Evolutionary conservation across 345 rosid species (phyloP), one percentile per base, ranked within the genome.

Genomic region (Gossypium thurberi): DNA sequence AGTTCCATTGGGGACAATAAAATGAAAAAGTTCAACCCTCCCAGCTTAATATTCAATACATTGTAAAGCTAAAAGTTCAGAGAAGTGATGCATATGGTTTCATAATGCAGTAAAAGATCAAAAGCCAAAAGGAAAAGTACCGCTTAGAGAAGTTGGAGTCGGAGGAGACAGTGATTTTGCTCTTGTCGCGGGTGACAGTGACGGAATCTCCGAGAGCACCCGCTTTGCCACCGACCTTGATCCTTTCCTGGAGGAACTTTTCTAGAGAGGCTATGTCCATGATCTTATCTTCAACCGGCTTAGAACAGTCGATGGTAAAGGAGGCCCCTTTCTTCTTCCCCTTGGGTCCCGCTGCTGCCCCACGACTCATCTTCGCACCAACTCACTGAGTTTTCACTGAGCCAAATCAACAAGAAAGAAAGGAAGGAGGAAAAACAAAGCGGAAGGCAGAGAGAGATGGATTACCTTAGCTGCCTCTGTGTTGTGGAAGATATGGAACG

Each of bases 161-260:
- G 3, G 93, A 84, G 33, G 88, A 82, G 73, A 91, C 89, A 8
- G 76, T 85, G 66, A 88, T 87, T 77, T 81, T 88, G 74, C 75
- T 81, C 77, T 85, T 85, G 7, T 86, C 90, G 15, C 87, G 79
- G 6, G 82, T 48, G 65, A 91, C 81, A 2, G 87, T 70, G 65
- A 91, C 77, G 17, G 87, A 62, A 26, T 89, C 92, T 0, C 92
- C 94, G 3, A 91, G 92, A 72, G 90, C 89, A 18, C 97, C 94
- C 0, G 97, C 85, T 73, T 91, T 91, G 74, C 95, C 97, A 10
- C 92, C 91, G 71, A 89, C 95, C 86, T 90, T 91, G 83, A 90
- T 91, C 28, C 90, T 78, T 75, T 90, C 93, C 80, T 88, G 95
- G 70, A 91, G 92, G 76, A 91, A 91, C 84, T 90, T 91, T 47